Evolutionary conservation across 2,329 filamentous ascomycete genomes (phyloP).

Genomic region (Juglanconis juglandina): DNA sequence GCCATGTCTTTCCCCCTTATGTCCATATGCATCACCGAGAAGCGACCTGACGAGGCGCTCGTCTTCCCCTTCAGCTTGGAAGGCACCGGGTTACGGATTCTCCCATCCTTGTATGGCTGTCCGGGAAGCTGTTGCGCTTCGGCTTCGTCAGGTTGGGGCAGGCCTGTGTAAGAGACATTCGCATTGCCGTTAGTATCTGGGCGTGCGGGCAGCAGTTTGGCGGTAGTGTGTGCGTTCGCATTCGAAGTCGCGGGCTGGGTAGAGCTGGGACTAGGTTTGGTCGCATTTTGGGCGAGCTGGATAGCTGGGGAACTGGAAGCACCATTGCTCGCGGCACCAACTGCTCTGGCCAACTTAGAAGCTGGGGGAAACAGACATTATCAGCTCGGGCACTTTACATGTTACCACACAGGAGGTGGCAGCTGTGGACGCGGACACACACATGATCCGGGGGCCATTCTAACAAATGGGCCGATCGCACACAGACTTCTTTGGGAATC

Average conservation of each 20-base stretch:
- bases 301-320: slow-evolving; percentile 4
- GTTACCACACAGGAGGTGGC: not conserved
- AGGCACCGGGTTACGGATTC: slow-evolving; percentile 56
- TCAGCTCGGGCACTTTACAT: slow-evolving; percentile 5
- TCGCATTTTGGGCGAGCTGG: slow-evolving; percentile 6
- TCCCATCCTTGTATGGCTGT: slow-evolving; percentile 40
- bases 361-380: slow-evolving; percentile 2
- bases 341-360: slow-evolving; percentile 12
- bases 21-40: slow-evolving; percentile 61
- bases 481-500: not conserved
- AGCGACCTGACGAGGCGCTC: slow-evolving; percentile 56
- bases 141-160: slow-evolving; percentile 22
- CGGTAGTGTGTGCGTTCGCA: slow-evolving; percentile 10
- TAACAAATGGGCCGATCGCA: slow-evolving; percentile 14
- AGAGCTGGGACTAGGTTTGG: slow-evolving; percentile 1
- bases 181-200: slow-evolving; percentile 1
- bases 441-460: slow-evolving; percentile 18
- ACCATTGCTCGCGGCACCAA: not conserved
- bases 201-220: slow-evolving; percentile 5
- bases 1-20: slow-evolving; percentile 41
- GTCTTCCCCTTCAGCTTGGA: slow-evolving; percentile 60
- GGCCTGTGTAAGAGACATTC: slow-evolving; percentile 11
- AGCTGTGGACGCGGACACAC: slow-evolving; percentile 1
- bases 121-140: slow-evolving; percentile 21
- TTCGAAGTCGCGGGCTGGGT: slow-evolving; percentile 5